These are phyloP conservation scores for Salix udensis DNA, from an alignment of 345 rosid species.

Conservation along the genomic window DNA sequence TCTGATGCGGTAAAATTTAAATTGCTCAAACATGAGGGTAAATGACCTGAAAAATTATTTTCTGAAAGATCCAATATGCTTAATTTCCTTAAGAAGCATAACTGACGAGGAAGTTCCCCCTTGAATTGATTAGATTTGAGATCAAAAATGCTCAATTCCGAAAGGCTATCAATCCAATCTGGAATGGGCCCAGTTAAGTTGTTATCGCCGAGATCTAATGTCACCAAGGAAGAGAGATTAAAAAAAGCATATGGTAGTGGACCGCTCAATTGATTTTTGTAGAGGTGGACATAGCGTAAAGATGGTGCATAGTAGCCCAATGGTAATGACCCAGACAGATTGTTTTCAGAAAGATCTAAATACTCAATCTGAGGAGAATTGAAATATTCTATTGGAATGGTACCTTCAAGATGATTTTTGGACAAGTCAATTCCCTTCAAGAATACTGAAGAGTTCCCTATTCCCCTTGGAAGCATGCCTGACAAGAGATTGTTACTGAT, in stretches of 20 bases:
- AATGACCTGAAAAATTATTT: not conserved
- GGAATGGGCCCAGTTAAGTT: not conserved
- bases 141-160: not conserved
- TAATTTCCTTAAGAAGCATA: not conserved
- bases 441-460: no score
- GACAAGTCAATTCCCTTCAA: not conserved
- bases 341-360: conserved; percentile 4
- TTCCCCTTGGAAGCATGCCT: no score
- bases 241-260: not conserved
- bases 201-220: not conserved
- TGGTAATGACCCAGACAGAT: not conserved
- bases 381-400: not conserved
- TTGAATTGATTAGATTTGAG: not conserved
- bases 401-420: not conserved
- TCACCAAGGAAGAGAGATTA: not conserved
- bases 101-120: not conserved
- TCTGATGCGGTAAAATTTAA: not conserved
- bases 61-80: not conserved
- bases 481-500: no score
- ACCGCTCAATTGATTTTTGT: not conserved
- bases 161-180: not conserved
- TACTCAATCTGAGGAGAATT: no score
- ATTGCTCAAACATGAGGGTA: conserved; percentile 1
- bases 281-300: conserved; percentile 5
- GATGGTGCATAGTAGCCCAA: not conserved